Percentiles rank a stretch among this genome's conserved stretches.
phyloP scores from a whole-genome alignment of 2,329 filamentous ascomycete species.

The Sporothrix globosa region DNA sequence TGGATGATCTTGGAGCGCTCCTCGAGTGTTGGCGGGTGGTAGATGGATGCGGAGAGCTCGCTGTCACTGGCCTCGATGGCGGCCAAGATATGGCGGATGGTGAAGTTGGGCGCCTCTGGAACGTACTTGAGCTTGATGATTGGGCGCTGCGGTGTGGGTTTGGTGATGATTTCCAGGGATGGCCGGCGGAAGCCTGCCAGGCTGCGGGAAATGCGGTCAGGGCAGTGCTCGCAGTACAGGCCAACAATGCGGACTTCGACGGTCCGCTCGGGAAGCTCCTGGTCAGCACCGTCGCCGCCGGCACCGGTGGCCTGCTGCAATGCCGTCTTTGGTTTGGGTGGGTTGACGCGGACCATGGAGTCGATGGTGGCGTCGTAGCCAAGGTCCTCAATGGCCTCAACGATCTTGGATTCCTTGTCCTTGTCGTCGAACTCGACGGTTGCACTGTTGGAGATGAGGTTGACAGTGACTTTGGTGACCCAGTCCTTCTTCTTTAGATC shows the following conservation, averaged over 20 bases:
- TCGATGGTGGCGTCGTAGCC: constrained; percentile 68
- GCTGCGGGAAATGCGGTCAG: constrained; percentile 58
- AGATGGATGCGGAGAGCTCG: constrained; percentile 68
- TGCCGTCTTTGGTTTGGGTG: constrained; percentile 37
- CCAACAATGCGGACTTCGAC: constrained; percentile 70
- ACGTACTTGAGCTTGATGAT: constrained; percentile 72
- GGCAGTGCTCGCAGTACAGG: constrained; percentile 75
- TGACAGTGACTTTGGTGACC: constrained; percentile 63
- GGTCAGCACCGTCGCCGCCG: not conserved
- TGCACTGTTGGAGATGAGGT: constrained; percentile 69
- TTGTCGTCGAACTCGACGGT: constrained; percentile 58
- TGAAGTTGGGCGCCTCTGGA: constrained; percentile 69
- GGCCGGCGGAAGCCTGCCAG: constrained; percentile 57
- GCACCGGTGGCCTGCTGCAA: not conserved
- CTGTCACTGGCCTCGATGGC: constrained; percentile 68
- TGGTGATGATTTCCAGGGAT: constrained; percentile 56
- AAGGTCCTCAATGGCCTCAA: constrained; percentile 61
- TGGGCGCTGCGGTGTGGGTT: constrained; percentile 63
- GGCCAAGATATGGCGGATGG: constrained; percentile 72
- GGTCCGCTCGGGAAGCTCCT: constrained; percentile 49
- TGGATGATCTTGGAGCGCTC: constrained; percentile 77
- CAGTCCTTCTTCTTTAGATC: constrained; percentile 62
- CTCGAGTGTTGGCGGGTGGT: constrained; percentile 81
- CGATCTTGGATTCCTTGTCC: constrained; percentile 52
- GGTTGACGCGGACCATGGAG: constrained; percentile 48